A percentile compares a stretch with the other conserved stretches of the same genome.
phyloP scores from a whole-genome alignment of 345 rosid genomes.

The Eutrema heterophyllum region DNA sequence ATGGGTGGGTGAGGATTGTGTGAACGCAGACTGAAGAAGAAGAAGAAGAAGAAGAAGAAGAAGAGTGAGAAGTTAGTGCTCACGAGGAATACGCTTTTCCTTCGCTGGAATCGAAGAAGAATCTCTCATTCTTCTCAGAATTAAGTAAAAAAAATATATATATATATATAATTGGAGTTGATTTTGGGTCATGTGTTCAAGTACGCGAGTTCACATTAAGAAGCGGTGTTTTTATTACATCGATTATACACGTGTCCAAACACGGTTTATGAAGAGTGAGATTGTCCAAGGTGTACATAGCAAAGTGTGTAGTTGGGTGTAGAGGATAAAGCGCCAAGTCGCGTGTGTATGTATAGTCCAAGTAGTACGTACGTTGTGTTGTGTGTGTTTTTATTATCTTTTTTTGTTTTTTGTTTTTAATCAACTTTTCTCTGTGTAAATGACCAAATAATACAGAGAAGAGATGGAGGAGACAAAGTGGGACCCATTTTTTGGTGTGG shows the following conservation, averaged over 20 bases:
- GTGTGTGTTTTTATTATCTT: not conserved
- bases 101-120: conserved; percentile 42
- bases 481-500: conserved; percentile 28
- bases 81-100: conserved; percentile 58
- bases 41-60: not conserved
- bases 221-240: not conserved
- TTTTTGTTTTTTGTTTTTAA: no score
- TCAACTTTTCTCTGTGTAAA: not conserved
- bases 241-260: not conserved
- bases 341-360: conserved; percentile 4
- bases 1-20: conserved; percentile 15
- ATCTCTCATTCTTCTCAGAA: conserved; percentile 26
- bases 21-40: conserved; percentile 4
- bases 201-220: conserved; percentile 21
- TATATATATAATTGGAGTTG: not conserved
- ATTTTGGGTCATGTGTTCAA: not conserved
- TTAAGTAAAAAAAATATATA: not conserved
- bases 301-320: not conserved
- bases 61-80: conserved; percentile 29
- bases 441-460: conserved; percentile 29
- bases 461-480: conserved; percentile 6
- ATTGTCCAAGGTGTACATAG: not conserved
- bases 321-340: not conserved
- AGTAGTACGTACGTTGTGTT: conserved; percentile 9
- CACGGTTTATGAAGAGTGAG: not conserved